Conservation (phyloP, 768 basidiomycete genomes). For the Amanita molliuscula region DNA sequence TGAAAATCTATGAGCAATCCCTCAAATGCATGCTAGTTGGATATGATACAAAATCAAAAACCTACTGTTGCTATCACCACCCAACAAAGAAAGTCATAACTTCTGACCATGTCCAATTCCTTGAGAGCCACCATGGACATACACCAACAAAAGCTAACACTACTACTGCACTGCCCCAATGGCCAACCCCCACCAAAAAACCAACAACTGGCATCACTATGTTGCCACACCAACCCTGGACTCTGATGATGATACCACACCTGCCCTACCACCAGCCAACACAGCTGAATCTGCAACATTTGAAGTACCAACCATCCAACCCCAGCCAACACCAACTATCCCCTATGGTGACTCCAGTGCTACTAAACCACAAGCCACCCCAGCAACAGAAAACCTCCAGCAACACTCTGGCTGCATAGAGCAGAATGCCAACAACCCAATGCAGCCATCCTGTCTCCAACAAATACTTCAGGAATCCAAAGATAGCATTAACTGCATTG, state of each 20-base stretch:
- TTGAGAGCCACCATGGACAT: not conserved
- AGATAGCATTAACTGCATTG: not conserved
- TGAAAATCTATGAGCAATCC: conserved; percentile 10
- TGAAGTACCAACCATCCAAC: too few species aligned
- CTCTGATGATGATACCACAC: too few species aligned
- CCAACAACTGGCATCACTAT: too few species aligned
- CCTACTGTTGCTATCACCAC: conserved; percentile 1
- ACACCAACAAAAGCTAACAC: not conserved
- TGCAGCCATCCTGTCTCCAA: not conserved
- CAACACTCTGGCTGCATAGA: not conserved
- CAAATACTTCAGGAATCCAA: not conserved
- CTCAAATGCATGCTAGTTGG: not conserved
- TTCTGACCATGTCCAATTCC: too few species aligned
- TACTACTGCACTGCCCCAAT: not conserved
- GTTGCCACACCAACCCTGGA: too few species aligned
- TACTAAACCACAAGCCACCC: not conserved
- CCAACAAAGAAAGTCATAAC: not conserved
- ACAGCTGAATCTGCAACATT: too few species aligned
- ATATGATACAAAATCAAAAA: not conserved
- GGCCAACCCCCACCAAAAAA: too few species aligned
- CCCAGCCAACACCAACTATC: too few species aligned
- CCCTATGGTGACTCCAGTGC: too few species aligned
- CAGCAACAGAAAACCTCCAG: not conserved
- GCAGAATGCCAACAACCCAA: not conserved
- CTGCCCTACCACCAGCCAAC: too few species aligned